phyloP scores from a whole-genome alignment of 176 grass and related monocot species.

The Carex myosuroides region DNA sequence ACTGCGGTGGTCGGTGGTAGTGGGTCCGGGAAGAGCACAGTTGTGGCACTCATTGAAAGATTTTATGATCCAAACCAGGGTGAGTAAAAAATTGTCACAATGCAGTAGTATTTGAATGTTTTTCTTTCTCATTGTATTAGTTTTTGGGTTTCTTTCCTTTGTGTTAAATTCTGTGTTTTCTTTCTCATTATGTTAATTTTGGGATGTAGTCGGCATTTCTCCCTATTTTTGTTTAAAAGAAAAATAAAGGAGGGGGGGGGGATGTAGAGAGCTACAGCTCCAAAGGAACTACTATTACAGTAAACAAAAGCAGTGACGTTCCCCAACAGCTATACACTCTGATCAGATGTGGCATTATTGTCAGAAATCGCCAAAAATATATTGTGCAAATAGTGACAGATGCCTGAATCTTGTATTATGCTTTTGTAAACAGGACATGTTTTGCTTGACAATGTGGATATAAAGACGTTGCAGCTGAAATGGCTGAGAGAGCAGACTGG shows the following conservation, averaged over 20 bases:
- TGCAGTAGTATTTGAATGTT: not conserved
- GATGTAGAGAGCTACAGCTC: not conserved
- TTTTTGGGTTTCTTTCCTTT: not conserved
- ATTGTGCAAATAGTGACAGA: not conserved
- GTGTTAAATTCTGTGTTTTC: not conserved
- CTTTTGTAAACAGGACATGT: constrained; percentile 56
- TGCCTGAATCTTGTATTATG: not conserved
- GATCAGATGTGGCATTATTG: not conserved
- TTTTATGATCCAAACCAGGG: constrained; percentile 99
- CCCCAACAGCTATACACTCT: not conserved
- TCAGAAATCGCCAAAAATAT: not conserved
- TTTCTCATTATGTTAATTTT: not conserved
- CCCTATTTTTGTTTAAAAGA: not conserved
- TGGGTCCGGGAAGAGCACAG: constrained; percentile 96
- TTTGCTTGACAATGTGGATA: constrained; percentile 93
- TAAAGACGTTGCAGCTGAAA: constrained; percentile 80
- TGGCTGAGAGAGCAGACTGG: constrained; percentile 98
- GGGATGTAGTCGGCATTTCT: not conserved
- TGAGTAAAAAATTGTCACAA: not conserved
- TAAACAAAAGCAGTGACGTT: not conserved
- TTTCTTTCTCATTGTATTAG: not conserved
- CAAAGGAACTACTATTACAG: not conserved
- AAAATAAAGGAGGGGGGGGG: not conserved
- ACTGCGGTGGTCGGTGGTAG: constrained; percentile 93
- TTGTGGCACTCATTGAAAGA: constrained; percentile 94